Conservation (phyloP, 768 basidiomycete species). For the Phylloporus sp. region DNA sequence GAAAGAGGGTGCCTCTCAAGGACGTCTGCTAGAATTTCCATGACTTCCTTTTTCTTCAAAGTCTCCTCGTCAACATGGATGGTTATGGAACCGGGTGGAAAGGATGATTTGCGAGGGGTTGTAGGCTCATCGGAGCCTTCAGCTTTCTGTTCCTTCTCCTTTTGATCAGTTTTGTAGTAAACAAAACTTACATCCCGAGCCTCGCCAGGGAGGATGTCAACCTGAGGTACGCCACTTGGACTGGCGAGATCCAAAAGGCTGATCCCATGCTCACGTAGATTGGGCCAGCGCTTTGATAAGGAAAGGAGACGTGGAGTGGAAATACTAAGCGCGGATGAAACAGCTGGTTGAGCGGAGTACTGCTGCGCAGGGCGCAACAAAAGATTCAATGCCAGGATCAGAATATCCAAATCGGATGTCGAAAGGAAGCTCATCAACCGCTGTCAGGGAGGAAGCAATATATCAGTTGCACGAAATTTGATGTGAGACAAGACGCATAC, state of each 20-base stretch:
- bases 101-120: constrained; percentile 48
- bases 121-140: constrained; percentile 42
- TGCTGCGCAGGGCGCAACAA: constrained; percentile 92
- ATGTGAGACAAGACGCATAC: constrained; percentile 48
- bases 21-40: constrained; percentile 73
- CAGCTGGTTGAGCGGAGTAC: constrained; percentile 83
- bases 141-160: constrained; percentile 43
- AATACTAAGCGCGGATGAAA: constrained; percentile 78
- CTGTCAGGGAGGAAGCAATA: constrained; percentile 38
- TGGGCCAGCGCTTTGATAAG: constrained; percentile 82
- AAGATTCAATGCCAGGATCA: constrained; percentile 78
- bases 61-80: constrained; percentile 62
- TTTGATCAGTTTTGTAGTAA: constrained; percentile 66
- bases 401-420: constrained; percentile 85
- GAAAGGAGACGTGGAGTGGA: constrained; percentile 78
- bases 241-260: constrained; percentile 71
- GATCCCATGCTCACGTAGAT: constrained; percentile 75
- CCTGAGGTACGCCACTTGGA: constrained; percentile 44
- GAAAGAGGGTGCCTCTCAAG: constrained; percentile 67
- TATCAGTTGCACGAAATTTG: constrained; percentile 1
- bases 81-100: constrained; percentile 47
- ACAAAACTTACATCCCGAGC: constrained; percentile 77
- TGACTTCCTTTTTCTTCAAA: constrained; percentile 57
- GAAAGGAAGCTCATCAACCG: constrained; percentile 85
- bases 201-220: constrained; percentile 64